Base-by-base conservation (phyloP, 148 eudicot species). In the Fallopia convolvulus region DNA sequence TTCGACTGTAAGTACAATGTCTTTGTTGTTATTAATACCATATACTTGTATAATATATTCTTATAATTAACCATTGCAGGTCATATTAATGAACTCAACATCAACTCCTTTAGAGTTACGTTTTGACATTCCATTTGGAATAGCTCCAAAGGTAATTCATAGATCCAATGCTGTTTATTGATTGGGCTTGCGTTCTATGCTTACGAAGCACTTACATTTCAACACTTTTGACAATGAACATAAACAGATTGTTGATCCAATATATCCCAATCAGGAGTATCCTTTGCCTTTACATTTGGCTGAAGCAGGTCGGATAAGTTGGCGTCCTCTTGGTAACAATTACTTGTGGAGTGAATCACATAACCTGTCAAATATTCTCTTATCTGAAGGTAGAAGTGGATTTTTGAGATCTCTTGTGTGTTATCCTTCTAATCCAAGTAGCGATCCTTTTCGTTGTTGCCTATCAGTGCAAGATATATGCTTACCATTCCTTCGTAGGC, bases 211-310 rank as follows among this genome's bases (percentile, higher is more conserved):
- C 44, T 68, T 32, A 32, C 72, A 5, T 68, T 68, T 68, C 17
- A 15, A 68, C 20, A 68, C 5, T 33, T 68, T 21, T 68, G 72
- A 68, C 44, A 32, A 14, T 7, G 3, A 68, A 33, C 44, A 68
- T 68, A 1, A 68, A 74, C 80, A 65, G 99, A 81, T 96, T 76
- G 89, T 93, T 66, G 99, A 92, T 81, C 98, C 98, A 72, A 79
- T 96, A 81, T 83, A 80, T 85, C 99, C 99, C 73, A 90, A 98
- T 75, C 86, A 88, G 66, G 94, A 91, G 84, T 88, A 91, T 80
- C 97, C 97, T 83, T 85, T 93, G 73, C 99, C 99, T 77, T 83
- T 93, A 66, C 98, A 96, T 89, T 90, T 96, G 86, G 99, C 99
- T 78, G 97, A 93, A 87, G 84, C 92, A 70, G 99, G 98, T 72